Evolutionary conservation across 306 rosid genomes (phyloP), one percentile per base, ranked within the genome.

Genomic region (Leucaena leucocephala): DNA sequence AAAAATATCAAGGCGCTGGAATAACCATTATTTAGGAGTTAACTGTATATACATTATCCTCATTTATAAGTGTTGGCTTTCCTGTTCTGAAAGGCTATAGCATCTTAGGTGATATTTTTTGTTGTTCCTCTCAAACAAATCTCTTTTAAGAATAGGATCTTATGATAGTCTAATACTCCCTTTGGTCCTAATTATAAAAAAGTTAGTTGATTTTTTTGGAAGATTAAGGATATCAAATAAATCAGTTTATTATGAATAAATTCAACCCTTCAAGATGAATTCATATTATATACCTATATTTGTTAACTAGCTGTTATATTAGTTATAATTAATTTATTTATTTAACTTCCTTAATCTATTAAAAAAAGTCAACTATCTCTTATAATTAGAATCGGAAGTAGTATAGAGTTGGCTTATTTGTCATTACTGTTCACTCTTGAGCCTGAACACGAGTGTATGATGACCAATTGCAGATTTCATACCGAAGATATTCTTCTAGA

Each of bases 401-500:
- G n/a, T n/a, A 44, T 44, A 14, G 22, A 63, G 65, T 71, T 54
- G 64, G 21, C 65, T 70, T 68, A 33, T 43, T 15, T n/a, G 43
- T 50, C 14, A 59, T 14, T 58, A 35, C 58, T n/a, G 36, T 64
- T 79, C 68, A 64, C 54, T 75, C 59, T 34, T 49, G 85, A 76
- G 71, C 39, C 78, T 44, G 16, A 75, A 68, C 76, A 42, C 76
- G 27, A 52, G 21, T 65, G 17, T 76, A 34, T 82, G 70, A 61
- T 76, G 40, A 71, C 38, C 46, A 57, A 65, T 52, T 76, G 87
- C 91, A 95, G 98, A 74, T 92, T 98, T 84, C 82, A 89, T 57
- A 74, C 71, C 48, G 98, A 94, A 79, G 97, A 92, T 76, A 92
- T 94, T 86, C 98, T 94, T 67, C 68, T 94, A 27, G 98, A 94